Base-by-base conservation (phyloP, 2,329 filamentous ascomycete genomes). In the Hymenoscyphus occultus region DNA sequence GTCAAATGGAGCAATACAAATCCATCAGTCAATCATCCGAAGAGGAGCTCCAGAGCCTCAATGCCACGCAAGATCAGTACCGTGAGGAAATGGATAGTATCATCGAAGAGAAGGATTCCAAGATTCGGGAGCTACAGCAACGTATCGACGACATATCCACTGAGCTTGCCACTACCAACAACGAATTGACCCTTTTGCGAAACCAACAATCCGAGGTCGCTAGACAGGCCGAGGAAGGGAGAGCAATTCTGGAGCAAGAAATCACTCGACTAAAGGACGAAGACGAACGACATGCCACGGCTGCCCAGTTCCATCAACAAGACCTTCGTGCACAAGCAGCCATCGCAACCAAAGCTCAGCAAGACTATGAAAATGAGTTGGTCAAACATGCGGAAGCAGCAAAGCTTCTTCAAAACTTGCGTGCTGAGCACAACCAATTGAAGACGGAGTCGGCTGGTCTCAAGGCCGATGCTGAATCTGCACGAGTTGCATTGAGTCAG, bases 361-460 rank as follows among this genome's bases (percentile, higher is more conserved):
- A 96, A 74, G 93, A 95, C 71, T 99, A 99, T 75, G 96, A 99
- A 77, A 89, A 89, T 68, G 95, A 99, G 76, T 84, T 99, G 12
- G 86, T 97, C 73, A 97, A 95, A 80, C 95, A 99, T 78, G 94
- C 93, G 1, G 92, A 97, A 70, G 95, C 94, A n/a, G 92, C 94
- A 13, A 93, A 93, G 78, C 86, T 87, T 42, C 82, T 97, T 14
- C 92, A 96, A 71, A 83, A 83, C 62, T 82, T 97, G 59, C 91
- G 95, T 61, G 82, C 83, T 3, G 92, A 98, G 69, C 86, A 91
- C 77, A 95, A 96, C 73, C 82, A 91, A 71, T 79, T 98, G 67
- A 93, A 92, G 78, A 90, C 90, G 0, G 86, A 96, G 66, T 83
- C 92, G 2, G 88, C 90, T 14, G 85, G 89, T 31, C 82, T 91